Evolutionary conservation across 2,329 filamentous ascomycete species (phyloP).

Genomic region (Madurella fahalii): DNA sequence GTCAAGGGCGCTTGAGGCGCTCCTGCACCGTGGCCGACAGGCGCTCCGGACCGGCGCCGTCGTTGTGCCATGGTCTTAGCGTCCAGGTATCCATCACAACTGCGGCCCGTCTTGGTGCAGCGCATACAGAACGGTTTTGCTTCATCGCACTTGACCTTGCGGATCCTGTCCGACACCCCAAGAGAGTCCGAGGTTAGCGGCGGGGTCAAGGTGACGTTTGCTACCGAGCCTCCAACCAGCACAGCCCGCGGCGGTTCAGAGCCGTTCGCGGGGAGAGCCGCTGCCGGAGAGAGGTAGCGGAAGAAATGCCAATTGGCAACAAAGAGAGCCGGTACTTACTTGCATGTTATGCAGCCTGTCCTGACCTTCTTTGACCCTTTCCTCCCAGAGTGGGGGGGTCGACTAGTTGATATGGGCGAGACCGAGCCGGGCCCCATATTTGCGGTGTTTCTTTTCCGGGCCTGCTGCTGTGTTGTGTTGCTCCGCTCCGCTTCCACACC

Average conservation of each 20-base stretch:
- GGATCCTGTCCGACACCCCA: constrained; percentile 36
- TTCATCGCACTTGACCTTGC: constrained; percentile 57
- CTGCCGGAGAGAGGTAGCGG: neutral
- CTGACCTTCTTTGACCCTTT: constrained; percentile 45
- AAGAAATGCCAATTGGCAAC: neutral
- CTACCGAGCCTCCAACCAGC: neutral
- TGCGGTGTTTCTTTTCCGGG: neutral
- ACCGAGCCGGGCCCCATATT: constrained; percentile 22
- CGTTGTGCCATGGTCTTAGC: constrained; percentile 27
- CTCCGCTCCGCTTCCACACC: neutral
- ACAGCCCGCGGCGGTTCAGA: neutral
- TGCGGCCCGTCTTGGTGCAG: constrained; percentile 52
- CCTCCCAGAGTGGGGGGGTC: constrained; percentile 23
- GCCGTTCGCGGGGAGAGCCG: too few species aligned
- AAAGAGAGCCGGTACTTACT: constrained; percentile 37
- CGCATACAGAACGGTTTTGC: constrained; percentile 48
- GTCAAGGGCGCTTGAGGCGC: constrained; percentile 20
- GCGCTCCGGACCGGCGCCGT: constrained; percentile 19
- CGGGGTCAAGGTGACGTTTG: neutral
- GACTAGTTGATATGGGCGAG: constrained; percentile 14
- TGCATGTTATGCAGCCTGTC: constrained; percentile 53
- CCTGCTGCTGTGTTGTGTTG: neutral
- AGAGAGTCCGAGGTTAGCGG: constrained; percentile 15
- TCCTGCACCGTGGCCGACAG: neutral
- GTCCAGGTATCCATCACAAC: constrained; percentile 51